Percentiles rank a stretch among this genome's conserved stretches.
phyloP scores from a whole-genome alignment of 2,329 filamentous ascomycete species.

The Botrytis pseudocinerea region DNA sequence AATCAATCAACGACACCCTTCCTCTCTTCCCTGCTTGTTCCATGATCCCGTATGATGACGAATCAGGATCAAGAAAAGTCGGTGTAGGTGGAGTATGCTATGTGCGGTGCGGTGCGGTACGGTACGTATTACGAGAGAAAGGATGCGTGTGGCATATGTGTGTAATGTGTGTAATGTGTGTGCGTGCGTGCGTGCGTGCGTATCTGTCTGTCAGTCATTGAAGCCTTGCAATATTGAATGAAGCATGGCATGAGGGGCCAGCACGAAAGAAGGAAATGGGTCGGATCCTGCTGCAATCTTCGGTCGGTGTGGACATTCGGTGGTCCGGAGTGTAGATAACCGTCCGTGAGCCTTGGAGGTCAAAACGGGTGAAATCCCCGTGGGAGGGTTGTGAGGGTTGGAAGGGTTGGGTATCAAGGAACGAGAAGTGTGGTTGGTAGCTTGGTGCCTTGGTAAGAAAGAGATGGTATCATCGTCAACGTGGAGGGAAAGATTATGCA shows the following conservation, averaged over 20 bases:
- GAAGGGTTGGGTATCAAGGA: slow-evolving; percentile 3
- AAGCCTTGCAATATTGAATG: not conserved
- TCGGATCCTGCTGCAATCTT: not conserved
- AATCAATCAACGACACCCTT: not conserved
- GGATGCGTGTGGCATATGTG: not conserved
- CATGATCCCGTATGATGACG: slow-evolving; percentile 11
- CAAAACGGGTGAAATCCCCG: slow-evolving; percentile 1
- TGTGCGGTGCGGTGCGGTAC: not conserved
- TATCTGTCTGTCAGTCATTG: too few relatives aligned
- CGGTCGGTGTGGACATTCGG: not conserved
- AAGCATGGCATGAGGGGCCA: not conserved
- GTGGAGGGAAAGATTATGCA: not conserved
- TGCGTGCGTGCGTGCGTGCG: not conserved
- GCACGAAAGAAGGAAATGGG: not conserved
- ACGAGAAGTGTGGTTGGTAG: not conserved
- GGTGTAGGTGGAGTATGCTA: not conserved
- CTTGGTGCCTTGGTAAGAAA: not conserved
- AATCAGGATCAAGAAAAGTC: slow-evolving; percentile 9
- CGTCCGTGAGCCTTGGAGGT: not conserved
- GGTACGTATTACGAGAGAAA: not conserved
- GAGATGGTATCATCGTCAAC: not conserved
- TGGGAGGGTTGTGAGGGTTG: not conserved
- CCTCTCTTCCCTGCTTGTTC: not conserved
- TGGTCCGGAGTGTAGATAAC: not conserved
- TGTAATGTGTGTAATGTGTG: not conserved